Evolutionary conservation across 116 monocot species (phyloP).

Genomic region (Posidonia oceanica): DNA sequence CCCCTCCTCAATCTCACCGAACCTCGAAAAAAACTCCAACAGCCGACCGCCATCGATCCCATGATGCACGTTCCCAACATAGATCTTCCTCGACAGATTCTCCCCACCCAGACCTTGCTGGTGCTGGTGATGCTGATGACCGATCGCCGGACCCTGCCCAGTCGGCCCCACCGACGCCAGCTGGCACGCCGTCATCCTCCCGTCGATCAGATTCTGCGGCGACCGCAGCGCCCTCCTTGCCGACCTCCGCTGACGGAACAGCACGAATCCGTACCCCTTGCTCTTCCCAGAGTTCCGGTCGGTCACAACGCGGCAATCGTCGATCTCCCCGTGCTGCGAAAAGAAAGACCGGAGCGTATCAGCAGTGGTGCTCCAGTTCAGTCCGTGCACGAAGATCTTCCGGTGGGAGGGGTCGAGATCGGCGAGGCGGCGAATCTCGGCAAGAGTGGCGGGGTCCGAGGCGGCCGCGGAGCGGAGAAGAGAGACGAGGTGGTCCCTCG

Average conservation of each 20-base stretch:
- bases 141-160: background rate
- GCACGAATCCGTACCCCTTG: slow-evolving; percentile 83
- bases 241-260: slow-evolving; percentile 41
- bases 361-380: slow-evolving; percentile 52
- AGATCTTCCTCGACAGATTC: slow-evolving; percentile 53
- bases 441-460: slow-evolving; percentile 19
- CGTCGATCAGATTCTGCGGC: slow-evolving; percentile 73
- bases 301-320: slow-evolving; percentile 57
- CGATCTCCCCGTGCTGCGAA: slow-evolving; percentile 49
- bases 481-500: slow-evolving; percentile 41
- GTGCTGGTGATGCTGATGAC: slow-evolving; percentile 16
- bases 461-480: slow-evolving; percentile 61
- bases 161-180: slow-evolving; percentile 44
- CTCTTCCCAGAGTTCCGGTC: slow-evolving; percentile 52
- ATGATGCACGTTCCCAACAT: slow-evolving; percentile 49
- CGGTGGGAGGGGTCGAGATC: slow-evolving; percentile 64
- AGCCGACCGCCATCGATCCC: slow-evolving; percentile 37
- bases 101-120: slow-evolving; percentile 13
- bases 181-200: slow-evolving; percentile 76
- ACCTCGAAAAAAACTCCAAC: slow-evolving; percentile 45
- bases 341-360: slow-evolving; percentile 47
- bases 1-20: slow-evolving; percentile 81
- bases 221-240: slow-evolving; percentile 44
- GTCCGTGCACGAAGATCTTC: slow-evolving; percentile 81
- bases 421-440: slow-evolving; percentile 36